Conservation (phyloP, 768 basidiomycete species). For the Plicaturopsis crispa region DNA sequence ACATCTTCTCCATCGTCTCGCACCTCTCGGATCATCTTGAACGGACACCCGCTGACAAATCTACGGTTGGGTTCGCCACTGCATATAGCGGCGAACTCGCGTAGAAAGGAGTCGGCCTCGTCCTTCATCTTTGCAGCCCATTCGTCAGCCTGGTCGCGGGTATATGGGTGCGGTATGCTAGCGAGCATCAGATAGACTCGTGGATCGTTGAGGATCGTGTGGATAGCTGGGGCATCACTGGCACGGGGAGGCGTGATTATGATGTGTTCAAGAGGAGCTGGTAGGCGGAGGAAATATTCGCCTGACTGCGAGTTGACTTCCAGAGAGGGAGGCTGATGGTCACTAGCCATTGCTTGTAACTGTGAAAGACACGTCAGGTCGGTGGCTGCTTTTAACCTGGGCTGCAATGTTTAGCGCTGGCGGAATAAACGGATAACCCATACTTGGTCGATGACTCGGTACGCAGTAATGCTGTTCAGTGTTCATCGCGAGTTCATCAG, state of each 20-base stretch:
- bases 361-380: neutral
- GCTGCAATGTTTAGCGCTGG: no score
- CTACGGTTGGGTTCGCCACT: constrained; percentile 13
- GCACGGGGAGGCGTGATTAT: constrained; percentile 52
- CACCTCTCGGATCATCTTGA: constrained; percentile 46
- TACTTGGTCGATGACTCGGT: no score
- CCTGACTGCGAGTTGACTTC: constrained; percentile 32
- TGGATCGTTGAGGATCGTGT: constrained; percentile 38
- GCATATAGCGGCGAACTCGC: constrained; percentile 22
- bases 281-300: constrained; percentile 51
- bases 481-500: no score
- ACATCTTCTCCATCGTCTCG: constrained; percentile 21
- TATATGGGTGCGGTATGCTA: constrained; percentile 50
- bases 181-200: constrained; percentile 35
- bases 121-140: constrained; percentile 20
- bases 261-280: constrained; percentile 40
- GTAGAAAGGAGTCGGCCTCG: constrained; percentile 21
- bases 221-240: constrained; percentile 30
- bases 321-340: constrained; percentile 26
- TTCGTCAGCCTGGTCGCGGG: constrained; percentile 25
- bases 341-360: constrained; percentile 10
- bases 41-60: constrained; percentile 37
- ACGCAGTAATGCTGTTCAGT: no score
- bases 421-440: no score
- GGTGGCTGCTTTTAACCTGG: no score